Base-by-base conservation (phyloP, 148 eudicot genomes). In the Diospyros kaki region DNA sequence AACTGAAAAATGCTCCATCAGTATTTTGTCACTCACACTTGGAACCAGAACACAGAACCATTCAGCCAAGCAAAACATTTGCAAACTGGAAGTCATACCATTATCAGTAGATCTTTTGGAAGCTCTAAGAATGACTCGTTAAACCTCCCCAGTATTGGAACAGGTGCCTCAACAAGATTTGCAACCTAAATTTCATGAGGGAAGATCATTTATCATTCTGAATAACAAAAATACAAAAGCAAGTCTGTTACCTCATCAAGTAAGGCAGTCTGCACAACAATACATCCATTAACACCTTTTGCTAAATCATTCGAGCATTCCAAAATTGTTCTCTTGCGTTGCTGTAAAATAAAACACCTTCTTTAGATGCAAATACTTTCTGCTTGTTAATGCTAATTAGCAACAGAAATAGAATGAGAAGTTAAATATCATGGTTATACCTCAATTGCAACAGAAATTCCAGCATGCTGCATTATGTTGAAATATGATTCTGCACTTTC, bases 121-220 rank as follows among this genome's bases (percentile, higher is more conserved):
- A 96, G 97, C 87, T 88, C 85, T 66, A 96, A 78, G 82, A 93
- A 93, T 41, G 97, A 84, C 66, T 89, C 92, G 50, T 87, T 86
- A 76, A 96, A 96, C 74, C 83, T 86, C 50, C 99, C 99, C 77
- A 96, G 89, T 59, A 96, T 81, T 17, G 98, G 97, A 69, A 86
- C 85, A 66, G 99, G 98, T 79, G 97, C 97, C 85, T 96, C 99
- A 79, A 93, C 91, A 68, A 96, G 93, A 87, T 96, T 96, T 69
- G 87, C 93, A 58, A 96, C 97, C 99, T 96, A 81, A 15, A 67
- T 46, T 62, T 73, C 68, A 73, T 9, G 61, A 76, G 42, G 68
- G 65, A 43, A 51, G 70, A 63, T 8, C 50, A 48, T 70, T 69
- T 39, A 63, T 60, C 46, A 65, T 67, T 44, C 44, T 56, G 48